Base-by-base conservation (phyloP, 805 yeast species). In the Kodamaea hsintzibuensis region DNA sequence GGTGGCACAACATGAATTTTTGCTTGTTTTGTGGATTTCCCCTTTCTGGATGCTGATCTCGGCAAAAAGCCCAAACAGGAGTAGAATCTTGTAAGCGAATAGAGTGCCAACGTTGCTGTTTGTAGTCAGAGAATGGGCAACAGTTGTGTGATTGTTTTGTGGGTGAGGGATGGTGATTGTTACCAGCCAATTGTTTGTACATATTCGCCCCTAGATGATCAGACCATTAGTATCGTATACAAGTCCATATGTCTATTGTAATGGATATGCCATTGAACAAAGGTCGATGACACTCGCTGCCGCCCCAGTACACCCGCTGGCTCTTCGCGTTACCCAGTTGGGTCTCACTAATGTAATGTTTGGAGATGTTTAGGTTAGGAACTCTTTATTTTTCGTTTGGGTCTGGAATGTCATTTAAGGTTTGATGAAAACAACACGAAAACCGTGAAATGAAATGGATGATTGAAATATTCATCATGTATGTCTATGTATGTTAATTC, bases 261-360 rank as follows among this genome's bases (percentile, higher is more conserved):
- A 3, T 22, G 42, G 14, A 38, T 30, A 10, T 30, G 35, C 42
- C 42, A 38, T 8, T 8, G 42, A 40, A 40, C 44, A 40, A 40
- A 40, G 44, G 44, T 16, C 44, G 44, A 40, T 40, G 44, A 40
- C 44, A 40, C 44, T 40, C 44, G 44, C 44, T 40, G 44, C 44
- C 44, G 44, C 44, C 44, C 44, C 35, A 30, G 8, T 7, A 16
- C 42, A 16, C 42, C 18, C 44, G 19, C 44, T 7, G 25, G 25
- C 44, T 40, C 44, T 40, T 40, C 44, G 44, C 44, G n/a, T 39
- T 39, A 18, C 39, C 25, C 25, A 22, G 25, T 22, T 22, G 25
- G 25, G 25, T 22, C 25, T 22, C 25, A 22, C 25, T 22, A 22
- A 22, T 22, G 25, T 22, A 4, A 22, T 22, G 25, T 22, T 22